Conservation (phyloP, 192 early-diverging fungal species). For the Coemansia sp. region DNA sequence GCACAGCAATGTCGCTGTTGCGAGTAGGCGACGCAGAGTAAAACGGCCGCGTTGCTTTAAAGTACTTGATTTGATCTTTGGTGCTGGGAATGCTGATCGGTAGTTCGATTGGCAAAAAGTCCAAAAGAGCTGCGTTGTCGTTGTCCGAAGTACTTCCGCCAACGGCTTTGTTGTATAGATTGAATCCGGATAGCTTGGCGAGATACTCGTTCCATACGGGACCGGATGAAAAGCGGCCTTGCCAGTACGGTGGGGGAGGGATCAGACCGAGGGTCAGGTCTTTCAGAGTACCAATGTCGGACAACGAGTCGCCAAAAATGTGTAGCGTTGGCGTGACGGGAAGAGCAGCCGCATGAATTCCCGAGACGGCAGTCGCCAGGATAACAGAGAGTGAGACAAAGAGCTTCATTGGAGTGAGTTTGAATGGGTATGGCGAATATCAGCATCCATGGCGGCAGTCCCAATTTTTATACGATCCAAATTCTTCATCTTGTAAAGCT, state of each 20-base stretch:
- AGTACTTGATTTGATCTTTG: conserved; percentile 36
- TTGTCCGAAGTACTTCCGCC: conserved; percentile 9
- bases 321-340: conserved; percentile 18
- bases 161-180: conserved; percentile 30
- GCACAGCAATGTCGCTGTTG: conserved; percentile 22
- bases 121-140: conserved; percentile 4
- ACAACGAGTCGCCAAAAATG: conserved; percentile 35
- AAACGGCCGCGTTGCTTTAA: conserved; percentile 19
- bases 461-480: too few species aligned
- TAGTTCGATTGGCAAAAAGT: conserved; percentile 8
- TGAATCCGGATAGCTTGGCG: conserved; percentile 20
- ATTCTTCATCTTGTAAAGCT: too few species aligned
- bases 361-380: neutral
- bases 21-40: conserved; percentile 17
- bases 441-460: too few species aligned
- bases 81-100: conserved; percentile 35
- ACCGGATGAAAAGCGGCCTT: conserved; percentile 31
- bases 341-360: neutral
- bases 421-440: too few species aligned
- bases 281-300: conserved; percentile 29
- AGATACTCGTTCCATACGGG: conserved; percentile 45
- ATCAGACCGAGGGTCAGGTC: conserved; percentile 24
- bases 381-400: conserved; percentile 1
- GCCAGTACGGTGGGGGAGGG: conserved; percentile 31
- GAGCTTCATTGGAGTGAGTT: conserved; percentile 10